Base-by-base conservation (phyloP, 441 rosid genomes). In the Aleurites moluccanus region DNA sequence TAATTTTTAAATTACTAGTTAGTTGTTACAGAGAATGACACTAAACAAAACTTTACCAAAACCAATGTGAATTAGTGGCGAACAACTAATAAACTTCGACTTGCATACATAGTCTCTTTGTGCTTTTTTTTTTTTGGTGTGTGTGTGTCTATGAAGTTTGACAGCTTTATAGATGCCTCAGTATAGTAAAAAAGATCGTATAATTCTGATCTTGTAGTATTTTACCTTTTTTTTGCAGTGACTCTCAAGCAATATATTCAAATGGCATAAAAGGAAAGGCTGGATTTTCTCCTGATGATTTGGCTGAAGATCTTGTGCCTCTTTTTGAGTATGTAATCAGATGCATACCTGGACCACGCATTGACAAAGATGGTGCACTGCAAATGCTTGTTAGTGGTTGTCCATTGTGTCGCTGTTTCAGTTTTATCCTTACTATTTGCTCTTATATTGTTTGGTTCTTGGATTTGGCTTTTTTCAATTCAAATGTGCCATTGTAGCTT, bases 341-440 rank as follows among this genome's bases (percentile, higher is more conserved):
- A 91, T 91, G 98, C 90, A 92, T 95, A 76, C 99, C 97, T 67
- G 99, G 98, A 72, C 99, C 99, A 63, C 83, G 75, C 64, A 93
- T 95, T 77, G 86, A 88, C 40, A 92, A 89, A 87, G 97, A 93
- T 75, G 98, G 99, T 69, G 89, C 96, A 73, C 94, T 95, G 77
- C 99, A 95, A 89, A 87, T 95, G 98, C 98, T 95, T 87, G 99
- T 95, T 69, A 95, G 99, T 91, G 79, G 64, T 83, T 84, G 61
- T 82, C 62, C 80, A 79, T 77, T 73, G 38, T 70, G 63, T 83
- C 40, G 16, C 69, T 69, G 30, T 80, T 78, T 77, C 61, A 18
- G 30, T 3, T 56, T 38, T 71, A 20, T 71, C 25, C 55, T 73
- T 40, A 15, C 21, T 63, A 21, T 57, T 42, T 50, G 21, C 45